A percentile compares a stretch with the other conserved stretches of the same genome.
These are phyloP conservation scores for Bipolaris cookei DNA, from an alignment of 2,329 filamentous ascomycete species.

Conservation along the genomic window DNA sequence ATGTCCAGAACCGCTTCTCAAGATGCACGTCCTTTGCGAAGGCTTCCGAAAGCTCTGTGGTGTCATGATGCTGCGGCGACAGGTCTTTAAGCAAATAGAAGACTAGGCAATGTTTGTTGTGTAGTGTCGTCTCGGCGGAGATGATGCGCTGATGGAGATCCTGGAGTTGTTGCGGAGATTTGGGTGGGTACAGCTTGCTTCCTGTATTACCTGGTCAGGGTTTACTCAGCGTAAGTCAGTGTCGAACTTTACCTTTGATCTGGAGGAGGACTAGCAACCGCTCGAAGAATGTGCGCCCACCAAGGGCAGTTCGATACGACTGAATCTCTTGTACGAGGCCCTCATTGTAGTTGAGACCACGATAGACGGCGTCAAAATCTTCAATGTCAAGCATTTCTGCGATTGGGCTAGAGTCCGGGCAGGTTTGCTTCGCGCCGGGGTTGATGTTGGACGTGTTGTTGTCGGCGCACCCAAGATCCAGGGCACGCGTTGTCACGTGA, in stretches of 20 bases:
- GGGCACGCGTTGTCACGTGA: conserved; percentile 26
- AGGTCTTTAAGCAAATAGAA: conserved; percentile 85
- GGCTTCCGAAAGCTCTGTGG: conserved; percentile 58
- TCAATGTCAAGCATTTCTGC: conserved; percentile 66
- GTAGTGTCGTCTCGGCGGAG: conserved; percentile 67
- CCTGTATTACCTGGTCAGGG: conserved; percentile 42
- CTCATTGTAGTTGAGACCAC: conserved; percentile 33
- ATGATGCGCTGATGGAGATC: conserved; percentile 74
- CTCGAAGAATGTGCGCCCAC: conserved; percentile 79
- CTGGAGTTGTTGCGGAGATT: conserved; percentile 69
- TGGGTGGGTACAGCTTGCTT: conserved; percentile 75
- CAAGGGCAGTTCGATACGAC: conserved; percentile 68
- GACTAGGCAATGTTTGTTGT: conserved; percentile 81
- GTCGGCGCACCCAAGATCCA: conserved; percentile 4
- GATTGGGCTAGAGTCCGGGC: conserved; percentile 1
- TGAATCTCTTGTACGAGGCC: conserved; percentile 64
- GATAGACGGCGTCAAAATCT: conserved; percentile 73
- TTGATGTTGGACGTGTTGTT: conserved; percentile 21
- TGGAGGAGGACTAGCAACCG: conserved; percentile 73
- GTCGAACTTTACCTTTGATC: conserved; percentile 65
- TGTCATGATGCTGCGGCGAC: conserved; percentile 57
- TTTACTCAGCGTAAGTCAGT: neutral
- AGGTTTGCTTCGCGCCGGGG: conserved; percentile 15
- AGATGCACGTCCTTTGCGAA: conserved; percentile 71
- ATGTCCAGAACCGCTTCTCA: conserved; percentile 76